Evolutionary conservation across 306 rosid genomes (phyloP).

Genomic region (Prunus mongolica): DNA sequence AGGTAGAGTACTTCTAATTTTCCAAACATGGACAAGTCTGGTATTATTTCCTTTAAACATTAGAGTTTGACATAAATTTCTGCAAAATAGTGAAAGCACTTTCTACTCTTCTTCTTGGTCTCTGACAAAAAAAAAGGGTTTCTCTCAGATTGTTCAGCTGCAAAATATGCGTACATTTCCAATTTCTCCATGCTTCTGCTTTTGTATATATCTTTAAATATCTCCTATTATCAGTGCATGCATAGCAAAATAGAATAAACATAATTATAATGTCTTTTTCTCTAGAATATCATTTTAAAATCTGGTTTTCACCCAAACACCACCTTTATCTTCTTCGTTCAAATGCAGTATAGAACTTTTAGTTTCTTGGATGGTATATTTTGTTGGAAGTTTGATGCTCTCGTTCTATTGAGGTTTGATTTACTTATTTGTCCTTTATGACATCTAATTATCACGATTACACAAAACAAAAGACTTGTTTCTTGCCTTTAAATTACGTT

Average conservation of each 20-base stretch:
- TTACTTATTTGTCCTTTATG: neutral
- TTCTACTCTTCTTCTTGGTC: neutral
- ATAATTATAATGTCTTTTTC: neutral
- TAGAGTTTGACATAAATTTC: neutral
- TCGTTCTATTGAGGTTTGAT: neutral
- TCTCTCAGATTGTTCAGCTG: neutral
- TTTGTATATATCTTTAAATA: neutral
- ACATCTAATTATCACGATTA: neutral
- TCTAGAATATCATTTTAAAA: neutral
- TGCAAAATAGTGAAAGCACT: neutral
- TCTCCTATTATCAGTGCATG: neutral
- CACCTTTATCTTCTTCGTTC: neutral
- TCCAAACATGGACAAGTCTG: neutral
- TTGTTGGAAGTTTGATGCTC: neutral
- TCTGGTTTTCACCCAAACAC: neutral
- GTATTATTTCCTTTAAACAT: neutral
- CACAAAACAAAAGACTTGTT: neutral
- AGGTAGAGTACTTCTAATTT: constrained; percentile 51
- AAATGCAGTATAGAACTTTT: neutral
- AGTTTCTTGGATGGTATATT: neutral
- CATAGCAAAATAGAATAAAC: neutral
- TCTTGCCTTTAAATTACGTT: neutral
- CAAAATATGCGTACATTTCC: neutral
- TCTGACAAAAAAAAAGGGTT: neutral
- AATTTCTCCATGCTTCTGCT: neutral